phyloP scores from a whole-genome alignment of 2,329 filamentous ascomycete genomes.

The Salinomyces thailandicus region DNA sequence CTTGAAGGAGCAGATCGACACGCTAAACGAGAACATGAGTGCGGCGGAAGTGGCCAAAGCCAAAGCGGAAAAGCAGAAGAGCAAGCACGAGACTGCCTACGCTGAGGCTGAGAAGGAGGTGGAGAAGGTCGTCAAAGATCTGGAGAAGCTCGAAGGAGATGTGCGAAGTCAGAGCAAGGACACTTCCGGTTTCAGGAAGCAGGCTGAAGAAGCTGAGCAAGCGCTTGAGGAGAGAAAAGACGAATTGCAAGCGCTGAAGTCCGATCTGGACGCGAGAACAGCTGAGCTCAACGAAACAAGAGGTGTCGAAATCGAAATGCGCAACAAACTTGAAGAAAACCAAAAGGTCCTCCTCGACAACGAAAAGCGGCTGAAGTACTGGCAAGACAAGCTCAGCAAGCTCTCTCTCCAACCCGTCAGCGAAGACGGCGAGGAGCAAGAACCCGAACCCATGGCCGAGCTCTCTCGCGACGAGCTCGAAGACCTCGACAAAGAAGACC shows the following conservation, averaged over 20 bases:
- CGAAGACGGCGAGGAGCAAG: slow-evolving; percentile 46
- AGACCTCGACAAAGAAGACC: slow-evolving; percentile 51
- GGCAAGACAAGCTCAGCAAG: slow-evolving; percentile 82
- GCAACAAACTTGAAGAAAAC: slow-evolving; percentile 93
- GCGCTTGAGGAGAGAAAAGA: slow-evolving; percentile 67
- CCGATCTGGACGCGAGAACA: slow-evolving; percentile 76
- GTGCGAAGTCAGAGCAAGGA: slow-evolving; percentile 66
- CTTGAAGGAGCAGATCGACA: slow-evolving; percentile 73
- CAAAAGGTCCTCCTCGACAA: slow-evolving; percentile 82
- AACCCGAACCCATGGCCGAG: slow-evolving; percentile 55
- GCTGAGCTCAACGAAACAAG: slow-evolving; percentile 79
- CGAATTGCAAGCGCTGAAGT: slow-evolving; percentile 68
- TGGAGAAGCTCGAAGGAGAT: slow-evolving; percentile 68
- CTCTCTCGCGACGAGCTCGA: slow-evolving; percentile 64
- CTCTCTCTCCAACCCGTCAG: slow-evolving; percentile 67
- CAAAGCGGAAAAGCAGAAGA: slow-evolving; percentile 86
- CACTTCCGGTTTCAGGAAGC: slow-evolving; percentile 59
- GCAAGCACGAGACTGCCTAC: slow-evolving; percentile 76
- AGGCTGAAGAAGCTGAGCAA: slow-evolving; percentile 70
- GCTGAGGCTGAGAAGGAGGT: slow-evolving; percentile 71
- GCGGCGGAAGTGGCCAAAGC: slow-evolving; percentile 77
- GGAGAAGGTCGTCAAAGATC: slow-evolving; percentile 57
- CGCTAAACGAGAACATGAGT: slow-evolving; percentile 70
- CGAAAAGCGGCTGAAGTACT: slow-evolving; percentile 71
- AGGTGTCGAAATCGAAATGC: slow-evolving; percentile 92